These are phyloP conservation scores for Ustilago tritici DNA, from an alignment of 1,284 basidiomycete species.

Conservation along the genomic window DNA sequence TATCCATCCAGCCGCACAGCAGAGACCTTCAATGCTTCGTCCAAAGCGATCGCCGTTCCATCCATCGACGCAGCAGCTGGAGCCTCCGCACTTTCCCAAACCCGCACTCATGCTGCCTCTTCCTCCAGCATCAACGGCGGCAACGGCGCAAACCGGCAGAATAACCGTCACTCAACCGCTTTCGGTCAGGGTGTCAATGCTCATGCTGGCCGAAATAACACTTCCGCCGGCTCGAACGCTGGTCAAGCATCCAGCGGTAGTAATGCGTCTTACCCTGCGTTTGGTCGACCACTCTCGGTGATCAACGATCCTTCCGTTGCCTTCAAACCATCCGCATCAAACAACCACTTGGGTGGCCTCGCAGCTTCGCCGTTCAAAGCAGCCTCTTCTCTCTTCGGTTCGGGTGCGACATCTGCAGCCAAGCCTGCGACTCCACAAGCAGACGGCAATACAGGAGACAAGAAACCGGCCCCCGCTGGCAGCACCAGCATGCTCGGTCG, in stretches of 20 bases:
- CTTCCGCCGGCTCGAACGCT: neutral
- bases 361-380: slow-evolving; percentile 49
- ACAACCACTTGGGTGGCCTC: slow-evolving; percentile 27
- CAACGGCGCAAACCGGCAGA: slow-evolving; percentile 5
- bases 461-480: slow-evolving; percentile 16
- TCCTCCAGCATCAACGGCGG: slow-evolving; percentile 2
- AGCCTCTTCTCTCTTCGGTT: slow-evolving; percentile 46
- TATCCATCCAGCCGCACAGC: slow-evolving; percentile 39
- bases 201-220: slow-evolving; percentile 16
- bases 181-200: slow-evolving; percentile 21
- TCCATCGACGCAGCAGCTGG: slow-evolving; percentile 24
- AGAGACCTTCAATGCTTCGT: slow-evolving; percentile 34
- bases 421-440: slow-evolving; percentile 23
- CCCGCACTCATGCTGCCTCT: slow-evolving; percentile 4
- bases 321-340: slow-evolving; percentile 38
- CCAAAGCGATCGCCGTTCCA: slow-evolving; percentile 36
- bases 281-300: slow-evolving; percentile 47
- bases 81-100: slow-evolving; percentile 20
- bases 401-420: slow-evolving; percentile 14
- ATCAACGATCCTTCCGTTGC: slow-evolving; percentile 44
- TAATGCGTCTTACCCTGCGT: slow-evolving; percentile 29
- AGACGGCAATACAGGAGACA: neutral
- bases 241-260: slow-evolving; percentile 12
- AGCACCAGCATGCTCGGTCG: slow-evolving; percentile 46
- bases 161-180: slow-evolving; percentile 33